Percentiles rank a stretch among this genome's conserved stretches.
Conservation (phyloP, 2,329 filamentous ascomycete genomes). For the Exophiala xenobiotica region DNA sequence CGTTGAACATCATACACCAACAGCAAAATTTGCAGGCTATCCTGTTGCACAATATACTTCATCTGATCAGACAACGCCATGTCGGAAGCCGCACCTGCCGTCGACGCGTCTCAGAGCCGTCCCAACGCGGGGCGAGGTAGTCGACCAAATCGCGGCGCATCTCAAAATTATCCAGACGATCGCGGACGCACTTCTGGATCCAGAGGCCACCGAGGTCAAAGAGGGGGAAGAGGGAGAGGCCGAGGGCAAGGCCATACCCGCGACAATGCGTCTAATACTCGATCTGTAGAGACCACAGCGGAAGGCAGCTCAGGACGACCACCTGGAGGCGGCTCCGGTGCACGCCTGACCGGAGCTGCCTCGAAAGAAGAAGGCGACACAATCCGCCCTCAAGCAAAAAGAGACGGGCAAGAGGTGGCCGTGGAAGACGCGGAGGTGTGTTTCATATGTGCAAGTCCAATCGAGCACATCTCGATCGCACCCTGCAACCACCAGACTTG, state of each 20-base stretch:
- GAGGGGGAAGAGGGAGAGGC: conserved; percentile 38
- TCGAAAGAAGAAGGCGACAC: conserved; percentile 36
- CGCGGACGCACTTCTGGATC: conserved; percentile 9
- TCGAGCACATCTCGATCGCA: conserved; percentile 82
- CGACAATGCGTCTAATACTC: conserved; percentile 56
- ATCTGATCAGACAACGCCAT: neutral
- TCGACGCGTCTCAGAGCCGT: conserved; percentile 2
- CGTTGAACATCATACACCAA: neutral
- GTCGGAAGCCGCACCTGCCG: conserved; percentile 8
- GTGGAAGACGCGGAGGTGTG: conserved; percentile 75
- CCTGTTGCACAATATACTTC: neutral
- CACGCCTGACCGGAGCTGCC: conserved; percentile 50
- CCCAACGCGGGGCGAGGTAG: conserved; percentile 9
- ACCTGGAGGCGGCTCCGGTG: conserved; percentile 47
- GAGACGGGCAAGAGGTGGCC: conserved; percentile 20
- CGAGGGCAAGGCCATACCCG: conserved; percentile 76
- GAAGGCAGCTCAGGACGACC: conserved; percentile 40
- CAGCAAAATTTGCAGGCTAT: neutral
- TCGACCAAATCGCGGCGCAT: conserved; percentile 8
- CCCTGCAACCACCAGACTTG: conserved; percentile 97
- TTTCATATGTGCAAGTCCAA: conserved; percentile 93
- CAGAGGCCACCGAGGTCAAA: conserved; percentile 16
- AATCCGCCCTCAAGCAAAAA: conserved; percentile 13
- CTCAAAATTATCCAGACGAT: conserved; percentile 9
- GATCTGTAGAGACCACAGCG: conserved; percentile 34